Base-by-base conservation (phyloP, 495 filamentous ascomycete species). In the Aspergillus heteromorphus region DNA sequence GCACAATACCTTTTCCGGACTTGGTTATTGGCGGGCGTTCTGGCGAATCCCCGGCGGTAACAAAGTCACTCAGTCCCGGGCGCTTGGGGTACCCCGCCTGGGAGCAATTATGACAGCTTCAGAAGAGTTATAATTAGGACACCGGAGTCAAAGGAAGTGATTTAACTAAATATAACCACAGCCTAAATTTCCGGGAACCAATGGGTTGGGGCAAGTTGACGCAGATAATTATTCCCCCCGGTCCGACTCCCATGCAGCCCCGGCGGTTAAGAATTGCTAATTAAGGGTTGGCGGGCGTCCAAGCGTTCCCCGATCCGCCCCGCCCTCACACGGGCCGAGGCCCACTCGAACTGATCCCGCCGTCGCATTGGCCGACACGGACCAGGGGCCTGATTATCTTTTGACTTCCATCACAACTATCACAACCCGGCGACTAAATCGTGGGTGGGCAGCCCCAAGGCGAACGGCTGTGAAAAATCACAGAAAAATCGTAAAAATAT, bases 321-420 rank as follows among this genome's bases (percentile, higher is more conserved):
- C 40, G 27, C 18, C 20, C 19, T 55, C 53, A 41, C 51, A 57
- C 51, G 53, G 53, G 53, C 53, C 53, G 45, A 49, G 47, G 14
- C 30, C 42, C 53, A 49, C 31, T 54, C 48, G 41, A 48, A 18
- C 14, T 8, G 13, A n/a, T 36, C 19, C 41, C 14, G 41, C 8
- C 13, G 41, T 7, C 13, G 6, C 5, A 49, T 49, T 49, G 45
- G 45, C 23, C 25, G 10, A 18, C 13, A 10, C 31, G 8, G 31
- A 36, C 31, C 31, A 36, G 31, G 31, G 23, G 14, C 25, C 27
- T 31, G 45, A 31, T 49, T 49, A 49, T 36, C 31, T 36, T 14
- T 2, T 36, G 9, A 10, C 31, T 10, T 36, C 13, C 31, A 36
- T 36, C 31, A 36, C 31, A 36, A 36, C 31, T 10, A 36, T 36